Conservation (phyloP, 129 eudicot genomes). For the carrot (Daucus carota) region DNA sequence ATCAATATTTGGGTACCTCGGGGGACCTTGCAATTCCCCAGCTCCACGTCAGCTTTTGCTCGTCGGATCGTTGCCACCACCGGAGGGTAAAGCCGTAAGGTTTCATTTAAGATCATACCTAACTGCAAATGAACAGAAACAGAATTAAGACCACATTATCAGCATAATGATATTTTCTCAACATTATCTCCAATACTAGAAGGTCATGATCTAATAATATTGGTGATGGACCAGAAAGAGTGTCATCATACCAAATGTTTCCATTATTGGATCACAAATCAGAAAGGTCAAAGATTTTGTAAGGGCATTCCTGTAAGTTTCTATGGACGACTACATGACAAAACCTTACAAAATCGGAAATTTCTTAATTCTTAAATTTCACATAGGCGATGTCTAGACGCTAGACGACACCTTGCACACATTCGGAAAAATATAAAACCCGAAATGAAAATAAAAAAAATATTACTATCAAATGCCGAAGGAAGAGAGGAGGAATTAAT, state of each 20-base stretch:
- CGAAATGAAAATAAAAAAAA: neutral
- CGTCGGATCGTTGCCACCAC: slow-evolving; percentile 68
- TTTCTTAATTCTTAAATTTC: no score
- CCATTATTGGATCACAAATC: slow-evolving; percentile 4
- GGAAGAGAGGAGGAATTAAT: slow-evolving; percentile 3
- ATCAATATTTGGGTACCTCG: slow-evolving; percentile 66
- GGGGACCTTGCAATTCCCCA: slow-evolving; percentile 60
- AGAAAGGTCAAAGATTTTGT: slow-evolving; percentile 1
- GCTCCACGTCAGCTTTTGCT: slow-evolving; percentile 52
- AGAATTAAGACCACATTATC: neutral
- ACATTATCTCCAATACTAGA: neutral
- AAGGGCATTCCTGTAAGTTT: neutral
- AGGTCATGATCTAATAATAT: neutral
- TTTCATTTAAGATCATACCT: slow-evolving; percentile 73
- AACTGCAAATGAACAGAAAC: slow-evolving; percentile 44
- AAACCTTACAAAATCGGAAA: neutral
- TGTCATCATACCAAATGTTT: slow-evolving; percentile 1
- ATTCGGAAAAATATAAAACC: neutral
- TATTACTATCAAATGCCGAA: neutral
- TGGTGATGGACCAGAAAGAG: neutral
- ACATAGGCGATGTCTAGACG: no score
- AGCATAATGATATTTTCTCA: neutral
- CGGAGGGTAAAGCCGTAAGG: slow-evolving; percentile 75
- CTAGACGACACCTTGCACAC: no score
- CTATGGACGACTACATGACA: neutral